Conservation (phyloP, 306 rosid species). For the Prunus kanzakura region DNA sequence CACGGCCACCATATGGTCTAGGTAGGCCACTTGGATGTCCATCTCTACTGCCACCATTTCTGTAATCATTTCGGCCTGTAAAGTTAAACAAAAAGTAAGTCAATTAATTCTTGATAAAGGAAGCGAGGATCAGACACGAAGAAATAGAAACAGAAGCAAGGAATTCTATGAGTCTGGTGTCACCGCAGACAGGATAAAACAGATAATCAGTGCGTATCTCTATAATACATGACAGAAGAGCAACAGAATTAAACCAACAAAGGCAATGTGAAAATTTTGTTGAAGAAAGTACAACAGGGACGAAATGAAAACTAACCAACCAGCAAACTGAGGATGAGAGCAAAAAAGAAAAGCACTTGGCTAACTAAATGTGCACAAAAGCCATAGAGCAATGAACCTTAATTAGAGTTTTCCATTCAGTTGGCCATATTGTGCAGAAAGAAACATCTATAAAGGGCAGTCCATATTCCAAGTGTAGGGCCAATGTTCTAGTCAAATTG, state of each 20-base stretch:
- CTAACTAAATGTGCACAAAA: neutral
- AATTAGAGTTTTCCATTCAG: neutral
- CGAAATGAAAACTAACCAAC: neutral
- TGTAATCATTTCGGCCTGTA: constrained; percentile 57
- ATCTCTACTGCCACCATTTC: constrained; percentile 57
- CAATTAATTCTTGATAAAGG: neutral
- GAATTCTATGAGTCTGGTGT: neutral
- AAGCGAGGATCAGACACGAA: neutral
- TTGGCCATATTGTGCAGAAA: neutral
- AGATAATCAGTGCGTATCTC: neutral
- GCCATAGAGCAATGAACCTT: neutral
- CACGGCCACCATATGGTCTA: constrained; percentile 63
- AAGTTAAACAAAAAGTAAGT: constrained; percentile 1
- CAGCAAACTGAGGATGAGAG: neutral
- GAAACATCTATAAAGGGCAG: neutral
- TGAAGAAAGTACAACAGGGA: neutral
- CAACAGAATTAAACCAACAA: neutral
- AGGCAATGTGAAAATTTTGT: neutral
- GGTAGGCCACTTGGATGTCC: constrained; percentile 94
- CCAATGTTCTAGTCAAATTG: neutral
- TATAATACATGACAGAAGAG: neutral
- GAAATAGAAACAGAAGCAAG: neutral
- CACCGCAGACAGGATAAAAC: neutral
- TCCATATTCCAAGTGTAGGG: neutral
- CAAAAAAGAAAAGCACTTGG: neutral